phyloP scores from a whole-genome alignment of 179 eudicot species.

The Carnegiea gigantea region DNA sequence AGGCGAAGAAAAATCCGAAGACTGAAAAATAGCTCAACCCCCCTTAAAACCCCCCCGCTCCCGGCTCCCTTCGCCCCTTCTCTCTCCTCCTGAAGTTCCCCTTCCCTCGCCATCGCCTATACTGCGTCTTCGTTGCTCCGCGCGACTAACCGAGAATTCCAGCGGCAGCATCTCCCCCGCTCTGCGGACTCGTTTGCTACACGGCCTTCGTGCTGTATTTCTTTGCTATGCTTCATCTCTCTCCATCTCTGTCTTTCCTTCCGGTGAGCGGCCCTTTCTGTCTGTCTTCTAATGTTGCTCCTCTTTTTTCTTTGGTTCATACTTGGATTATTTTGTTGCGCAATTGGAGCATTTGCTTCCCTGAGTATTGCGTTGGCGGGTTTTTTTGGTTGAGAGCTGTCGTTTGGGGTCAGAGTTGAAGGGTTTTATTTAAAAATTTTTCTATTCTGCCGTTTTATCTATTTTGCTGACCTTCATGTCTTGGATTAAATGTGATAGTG shows the following conservation, averaged over 20 bases:
- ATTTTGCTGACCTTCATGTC: not conserved
- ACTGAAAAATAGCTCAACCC: too few species aligned
- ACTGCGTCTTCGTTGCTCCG: not conserved
- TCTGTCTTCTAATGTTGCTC: not conserved
- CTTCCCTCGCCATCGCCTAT: not conserved
- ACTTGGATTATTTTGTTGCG: not conserved
- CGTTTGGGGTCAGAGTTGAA: not conserved
- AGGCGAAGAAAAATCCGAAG: too few species aligned
- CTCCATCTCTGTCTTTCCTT: slow-evolving; percentile 11
- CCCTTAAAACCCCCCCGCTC: not conserved
- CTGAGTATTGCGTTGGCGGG: not conserved
- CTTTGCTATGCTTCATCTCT: slow-evolving; percentile 22
- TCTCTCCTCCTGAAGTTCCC: not conserved
- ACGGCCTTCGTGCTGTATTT: not conserved
- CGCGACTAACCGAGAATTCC: not conserved
- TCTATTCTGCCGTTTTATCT: not conserved
- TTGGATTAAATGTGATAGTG: not conserved
- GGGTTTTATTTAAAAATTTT: not conserved
- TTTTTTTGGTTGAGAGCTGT: not conserved
- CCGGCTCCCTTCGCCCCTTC: not conserved
- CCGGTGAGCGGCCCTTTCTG: slow-evolving; percentile 9
- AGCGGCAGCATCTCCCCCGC: not conserved
- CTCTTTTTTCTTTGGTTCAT: not conserved
- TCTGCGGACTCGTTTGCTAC: not conserved
- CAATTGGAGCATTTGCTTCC: not conserved